Conservation (phyloP, 176 grass and related monocot species). For the Aechmea fasciata region DNA sequence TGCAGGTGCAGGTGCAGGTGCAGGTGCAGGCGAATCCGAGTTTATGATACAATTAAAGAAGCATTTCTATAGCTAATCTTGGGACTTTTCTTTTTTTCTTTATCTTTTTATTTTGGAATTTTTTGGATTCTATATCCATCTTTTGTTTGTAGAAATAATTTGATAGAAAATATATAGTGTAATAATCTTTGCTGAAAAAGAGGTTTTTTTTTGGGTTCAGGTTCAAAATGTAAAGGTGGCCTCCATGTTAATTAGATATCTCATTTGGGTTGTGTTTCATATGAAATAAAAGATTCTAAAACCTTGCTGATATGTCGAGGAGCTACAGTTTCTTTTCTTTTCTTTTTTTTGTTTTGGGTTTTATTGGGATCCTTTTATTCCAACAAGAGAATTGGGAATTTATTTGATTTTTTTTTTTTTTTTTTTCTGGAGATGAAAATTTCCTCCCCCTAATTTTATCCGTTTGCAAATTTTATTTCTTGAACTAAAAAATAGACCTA, state of each 20-base stretch:
- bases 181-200: background rate
- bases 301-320: background rate
- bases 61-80: background rate
- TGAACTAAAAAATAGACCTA: too few relatives aligned
- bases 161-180: background rate
- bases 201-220: background rate
- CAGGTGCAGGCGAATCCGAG: background rate
- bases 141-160: background rate
- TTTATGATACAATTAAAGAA: background rate
- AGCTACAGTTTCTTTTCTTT: background rate
- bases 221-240: background rate
- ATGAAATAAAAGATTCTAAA: background rate
- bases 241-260: background rate
- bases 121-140: background rate
- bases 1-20: too few relatives aligned
- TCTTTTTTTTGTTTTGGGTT: background rate
- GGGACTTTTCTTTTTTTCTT: background rate
- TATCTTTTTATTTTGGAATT: background rate
- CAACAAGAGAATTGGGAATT: too few relatives aligned
- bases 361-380: too few relatives aligned
- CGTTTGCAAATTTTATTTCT: too few relatives aligned
- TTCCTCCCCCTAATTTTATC: too few relatives aligned
- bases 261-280: background rate
- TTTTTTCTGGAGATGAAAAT: too few relatives aligned
- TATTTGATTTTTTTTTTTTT: too few relatives aligned